These are phyloP conservation scores for Lolium multiflorum DNA, from an alignment of 176 grass and related monocot species.

Conservation along the genomic window DNA sequence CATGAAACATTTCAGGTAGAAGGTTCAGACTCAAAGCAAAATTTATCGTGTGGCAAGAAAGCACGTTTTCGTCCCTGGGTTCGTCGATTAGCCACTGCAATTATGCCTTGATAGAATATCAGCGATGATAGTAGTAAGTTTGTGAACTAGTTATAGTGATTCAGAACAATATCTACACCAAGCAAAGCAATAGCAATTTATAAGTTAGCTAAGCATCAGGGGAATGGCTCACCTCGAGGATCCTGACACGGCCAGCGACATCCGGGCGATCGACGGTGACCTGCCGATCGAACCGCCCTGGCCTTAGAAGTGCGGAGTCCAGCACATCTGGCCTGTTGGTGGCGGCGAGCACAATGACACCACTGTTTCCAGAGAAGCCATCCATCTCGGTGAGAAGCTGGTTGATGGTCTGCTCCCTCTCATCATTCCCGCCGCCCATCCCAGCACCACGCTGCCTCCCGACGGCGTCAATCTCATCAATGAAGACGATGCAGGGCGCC, in stretches of 20 bases:
- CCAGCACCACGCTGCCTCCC: slow-evolving; percentile 92
- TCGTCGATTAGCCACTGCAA: neutral
- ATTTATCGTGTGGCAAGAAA: neutral
- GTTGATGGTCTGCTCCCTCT: slow-evolving; percentile 99
- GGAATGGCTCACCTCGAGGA: slow-evolving; percentile 62
- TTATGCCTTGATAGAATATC: neutral
- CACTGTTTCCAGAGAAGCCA: slow-evolving; percentile 90
- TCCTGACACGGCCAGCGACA: slow-evolving; percentile 84
- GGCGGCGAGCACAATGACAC: slow-evolving; percentile 89
- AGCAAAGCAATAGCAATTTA: slow-evolving; percentile 1
- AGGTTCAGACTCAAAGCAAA: neutral
- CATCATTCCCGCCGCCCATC: slow-evolving; percentile 90
- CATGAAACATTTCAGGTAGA: neutral
- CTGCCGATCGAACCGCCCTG: slow-evolving; percentile 90
- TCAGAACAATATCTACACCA: neutral
- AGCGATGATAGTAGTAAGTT: neutral
- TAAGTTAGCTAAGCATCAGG: neutral
- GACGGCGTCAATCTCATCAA: slow-evolving; percentile 94
- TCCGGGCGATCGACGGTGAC: slow-evolving; percentile 94
- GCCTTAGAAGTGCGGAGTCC: slow-evolving; percentile 69
- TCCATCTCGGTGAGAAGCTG: slow-evolving; percentile 99
- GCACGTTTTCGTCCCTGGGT: neutral
- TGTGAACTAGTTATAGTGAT: neutral
- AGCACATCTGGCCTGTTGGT: slow-evolving; percentile 93
- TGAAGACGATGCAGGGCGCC: slow-evolving; percentile 98